These are phyloP conservation scores for Beta corolliflora DNA, from an alignment of 179 eudicot genomes.

Conservation along the genomic window DNA sequence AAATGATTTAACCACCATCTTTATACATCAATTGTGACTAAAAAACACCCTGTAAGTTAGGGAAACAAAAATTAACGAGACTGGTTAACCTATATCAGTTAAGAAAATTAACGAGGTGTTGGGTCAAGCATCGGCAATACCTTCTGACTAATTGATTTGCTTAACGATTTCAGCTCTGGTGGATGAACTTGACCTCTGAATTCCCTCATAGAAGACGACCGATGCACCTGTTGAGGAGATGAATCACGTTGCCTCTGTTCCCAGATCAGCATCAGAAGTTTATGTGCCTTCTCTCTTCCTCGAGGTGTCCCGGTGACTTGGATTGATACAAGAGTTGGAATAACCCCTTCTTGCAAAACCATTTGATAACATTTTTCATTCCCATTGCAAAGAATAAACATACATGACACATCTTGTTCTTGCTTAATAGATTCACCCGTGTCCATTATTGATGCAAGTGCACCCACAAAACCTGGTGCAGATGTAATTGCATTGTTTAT, in stretches of 20 bases:
- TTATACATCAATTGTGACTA: too few species aligned
- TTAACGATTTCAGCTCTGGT: slow-evolving; percentile 30
- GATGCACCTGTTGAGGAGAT: slow-evolving; percentile 39
- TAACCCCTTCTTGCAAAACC: slow-evolving; percentile 94
- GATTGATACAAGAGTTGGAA: slow-evolving; percentile 80
- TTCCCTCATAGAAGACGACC: slow-evolving; percentile 28
- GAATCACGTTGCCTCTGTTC: slow-evolving; percentile 90
- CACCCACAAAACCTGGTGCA: slow-evolving; percentile 51
- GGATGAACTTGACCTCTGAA: not conserved
- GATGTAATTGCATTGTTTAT: too few species aligned
- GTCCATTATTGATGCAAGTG: slow-evolving; percentile 64
- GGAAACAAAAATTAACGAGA: too few species aligned
- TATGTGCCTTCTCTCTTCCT: slow-evolving; percentile 86
- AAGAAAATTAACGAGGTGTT: too few species aligned
- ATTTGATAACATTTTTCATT: slow-evolving; percentile 75
- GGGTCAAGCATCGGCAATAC: slow-evolving; percentile 32
- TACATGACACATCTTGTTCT: slow-evolving; percentile 84
- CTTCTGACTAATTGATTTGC: slow-evolving; percentile 38
- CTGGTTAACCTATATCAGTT: too few species aligned
- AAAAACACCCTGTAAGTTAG: too few species aligned
- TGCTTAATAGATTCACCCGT: slow-evolving; percentile 78
- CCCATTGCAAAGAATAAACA: slow-evolving; percentile 73
- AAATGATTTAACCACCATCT: too few species aligned
- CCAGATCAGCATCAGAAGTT: slow-evolving; percentile 80
- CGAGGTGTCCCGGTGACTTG: slow-evolving; percentile 92